A percentile compares a stretch with the other conserved stretches of the same genome.
Evolutionary conservation across 148 eudicot species (phyloP).

Genomic region (Persicaria tinctoria): DNA sequence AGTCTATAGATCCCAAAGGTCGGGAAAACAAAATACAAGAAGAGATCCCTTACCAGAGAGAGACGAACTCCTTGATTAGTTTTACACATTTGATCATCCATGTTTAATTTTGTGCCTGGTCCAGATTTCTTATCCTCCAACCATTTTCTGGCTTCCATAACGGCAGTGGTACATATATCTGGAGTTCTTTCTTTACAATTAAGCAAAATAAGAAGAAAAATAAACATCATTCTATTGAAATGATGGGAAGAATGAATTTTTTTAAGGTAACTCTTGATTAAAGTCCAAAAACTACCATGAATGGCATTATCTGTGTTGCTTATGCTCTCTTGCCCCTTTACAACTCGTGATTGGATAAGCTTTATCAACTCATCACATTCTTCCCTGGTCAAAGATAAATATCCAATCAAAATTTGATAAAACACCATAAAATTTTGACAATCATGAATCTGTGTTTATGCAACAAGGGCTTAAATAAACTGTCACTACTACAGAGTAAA

Average conservation of each 20-base stretch:
- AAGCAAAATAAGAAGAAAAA: neutral
- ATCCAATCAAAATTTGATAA: neutral
- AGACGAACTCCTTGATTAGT: neutral
- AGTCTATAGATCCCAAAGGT: neutral
- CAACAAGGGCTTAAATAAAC: neutral
- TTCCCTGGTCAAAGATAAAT: constrained; percentile 48
- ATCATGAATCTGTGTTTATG: neutral
- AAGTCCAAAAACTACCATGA: neutral
- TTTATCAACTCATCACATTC: constrained; percentile 58
- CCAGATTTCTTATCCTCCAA: constrained; percentile 60
- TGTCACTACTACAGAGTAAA: too few relatives aligned
- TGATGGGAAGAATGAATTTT: neutral
- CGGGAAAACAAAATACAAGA: neutral
- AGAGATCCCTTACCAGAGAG: neutral
- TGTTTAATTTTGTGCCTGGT: constrained; percentile 35
- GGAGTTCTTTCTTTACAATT: constrained; percentile 21
- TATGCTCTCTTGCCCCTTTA: constrained; percentile 25
- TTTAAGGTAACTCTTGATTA: neutral
- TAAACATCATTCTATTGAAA: neutral
- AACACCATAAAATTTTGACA: neutral
- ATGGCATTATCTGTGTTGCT: constrained; percentile 13
- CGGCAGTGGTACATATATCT: constrained; percentile 43
- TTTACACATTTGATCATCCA: constrained; percentile 20
- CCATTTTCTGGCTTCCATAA: constrained; percentile 81
- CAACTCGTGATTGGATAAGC: constrained; percentile 61